Evolutionary conservation across 2,329 filamentous ascomycete species (phyloP), one percentile per base, ranked within the genome.

Genomic region (Chaetomium sp.): DNA sequence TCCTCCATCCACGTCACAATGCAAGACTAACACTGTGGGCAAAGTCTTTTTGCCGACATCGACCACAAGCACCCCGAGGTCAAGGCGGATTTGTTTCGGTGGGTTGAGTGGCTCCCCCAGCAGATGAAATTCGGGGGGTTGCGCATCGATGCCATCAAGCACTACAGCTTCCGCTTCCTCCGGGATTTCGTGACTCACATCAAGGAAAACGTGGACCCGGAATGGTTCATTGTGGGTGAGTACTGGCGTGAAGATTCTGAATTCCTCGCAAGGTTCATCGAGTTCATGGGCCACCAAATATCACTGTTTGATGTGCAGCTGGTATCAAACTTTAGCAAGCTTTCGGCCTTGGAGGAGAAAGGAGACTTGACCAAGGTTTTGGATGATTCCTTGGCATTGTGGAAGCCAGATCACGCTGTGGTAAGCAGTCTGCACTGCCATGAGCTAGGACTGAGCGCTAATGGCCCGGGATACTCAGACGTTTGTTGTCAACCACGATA

Each of bases 401-500:
- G 73, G 19, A 78, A 79, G 58, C 86, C 86, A 0, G 74, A 81
- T 3, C 83, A 84, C 70, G 83, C 87, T 9, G 85, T 89, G 57
- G 83, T 84, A 75, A 76, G 82, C 38, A 42, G 19, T 5, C 6
- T 42, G n/a, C n/a, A 4, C 38, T n/a, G 16, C 38, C 16, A 4
- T 16, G 29, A 6, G 2, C 9, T 5, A 16, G 0, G 19, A 10
- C 5, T 19, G 31, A 49, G 16, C 4, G 4, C 9, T 31, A 25
- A 19, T 10, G 3, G 27, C 16, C 42, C 5, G 55, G 2, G n/a
- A 45, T 21, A 23, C 50, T 25, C 53, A 84, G 75, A 90, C 87
- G 0, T 83, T 90, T 19, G 87, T 90, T 0, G 84, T 84, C 67
- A 90, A 89, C 72, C 88, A 90, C 74, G 88, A 90, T 71, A 90